phyloP scores from a whole-genome alignment of 1,139 yeast genomes.

The Saccharomyces hybrid region DNA sequence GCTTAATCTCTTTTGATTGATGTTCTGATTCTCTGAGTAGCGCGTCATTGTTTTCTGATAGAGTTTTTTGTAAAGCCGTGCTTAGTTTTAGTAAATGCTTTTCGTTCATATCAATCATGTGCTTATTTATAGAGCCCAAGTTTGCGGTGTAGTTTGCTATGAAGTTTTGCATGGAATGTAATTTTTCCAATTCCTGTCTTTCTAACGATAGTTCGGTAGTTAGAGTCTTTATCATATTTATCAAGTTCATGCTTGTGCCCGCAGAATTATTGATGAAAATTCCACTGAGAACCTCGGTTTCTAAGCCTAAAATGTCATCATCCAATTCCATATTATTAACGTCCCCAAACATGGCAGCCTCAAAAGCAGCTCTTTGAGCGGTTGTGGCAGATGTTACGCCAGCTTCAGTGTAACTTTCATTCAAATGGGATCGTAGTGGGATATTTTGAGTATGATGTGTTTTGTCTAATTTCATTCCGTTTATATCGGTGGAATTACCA shows the following conservation, averaged over 20 bases:
- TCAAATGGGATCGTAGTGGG: not conserved
- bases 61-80: slow-evolving; percentile 15
- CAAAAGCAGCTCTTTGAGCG: slow-evolving; percentile 42
- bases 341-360: slow-evolving; percentile 75
- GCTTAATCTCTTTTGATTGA: slow-evolving; percentile 22
- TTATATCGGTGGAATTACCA: slow-evolving; percentile 2
- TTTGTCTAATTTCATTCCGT: slow-evolving; percentile 2
- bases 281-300: slow-evolving; percentile 51
- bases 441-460: not conserved
- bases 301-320: slow-evolving; percentile 50
- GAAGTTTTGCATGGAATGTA: slow-evolving; percentile 37
- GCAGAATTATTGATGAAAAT: slow-evolving; percentile 57
- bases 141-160: slow-evolving; percentile 31
- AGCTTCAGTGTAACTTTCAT: slow-evolving; percentile 12
- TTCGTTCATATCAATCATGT: slow-evolving; percentile 22
- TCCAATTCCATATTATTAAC: slow-evolving; percentile 52
- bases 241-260: slow-evolving; percentile 48
- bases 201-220: slow-evolving; percentile 42
- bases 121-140: slow-evolving; percentile 19
- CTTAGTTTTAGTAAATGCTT: slow-evolving; percentile 19
- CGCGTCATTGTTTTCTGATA: slow-evolving; percentile 22
- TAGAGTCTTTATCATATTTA: slow-evolving; percentile 39
- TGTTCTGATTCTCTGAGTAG: slow-evolving; percentile 18
- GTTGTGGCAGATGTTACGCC: slow-evolving; percentile 15
- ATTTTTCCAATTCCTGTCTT: slow-evolving; percentile 38